Conservation (phyloP, 768 basidiomycete genomes). For the Pisolithus tinctorius region DNA sequence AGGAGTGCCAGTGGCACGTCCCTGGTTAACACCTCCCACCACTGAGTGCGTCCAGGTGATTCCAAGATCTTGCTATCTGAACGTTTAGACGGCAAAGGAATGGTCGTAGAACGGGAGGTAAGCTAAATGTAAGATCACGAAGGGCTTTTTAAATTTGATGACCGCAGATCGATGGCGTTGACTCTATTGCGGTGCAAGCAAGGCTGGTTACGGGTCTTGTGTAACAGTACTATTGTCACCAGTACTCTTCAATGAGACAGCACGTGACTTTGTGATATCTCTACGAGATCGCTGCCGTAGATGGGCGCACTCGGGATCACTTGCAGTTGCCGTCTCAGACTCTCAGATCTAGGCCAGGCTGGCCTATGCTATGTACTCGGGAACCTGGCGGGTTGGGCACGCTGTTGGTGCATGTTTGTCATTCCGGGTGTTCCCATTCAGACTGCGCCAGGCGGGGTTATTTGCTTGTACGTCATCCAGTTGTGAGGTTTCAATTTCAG, state of each 20-base stretch:
- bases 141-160: background rate
- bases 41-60: background rate
- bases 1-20: background rate
- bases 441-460: background rate
- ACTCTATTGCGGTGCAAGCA: background rate
- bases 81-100: background rate
- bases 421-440: background rate
- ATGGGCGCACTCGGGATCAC: background rate
- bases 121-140: background rate
- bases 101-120: background rate
- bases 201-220: background rate
- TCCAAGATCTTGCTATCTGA: background rate
- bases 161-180: background rate
- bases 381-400: background rate
- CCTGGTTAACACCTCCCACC: background rate
- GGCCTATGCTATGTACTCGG: too few relatives aligned
- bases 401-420: background rate
- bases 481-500: background rate
- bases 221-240: background rate
- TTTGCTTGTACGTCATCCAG: background rate
- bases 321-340: background rate
- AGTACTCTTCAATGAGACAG: background rate
- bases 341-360: slow-evolving; percentile 5
- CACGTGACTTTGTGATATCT: slow-evolving; percentile 4
- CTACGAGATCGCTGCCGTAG: slow-evolving; percentile 4